Evolutionary conservation across 148 eudicot genomes (phyloP).

Genomic region (Vaccinium myrtillus): DNA sequence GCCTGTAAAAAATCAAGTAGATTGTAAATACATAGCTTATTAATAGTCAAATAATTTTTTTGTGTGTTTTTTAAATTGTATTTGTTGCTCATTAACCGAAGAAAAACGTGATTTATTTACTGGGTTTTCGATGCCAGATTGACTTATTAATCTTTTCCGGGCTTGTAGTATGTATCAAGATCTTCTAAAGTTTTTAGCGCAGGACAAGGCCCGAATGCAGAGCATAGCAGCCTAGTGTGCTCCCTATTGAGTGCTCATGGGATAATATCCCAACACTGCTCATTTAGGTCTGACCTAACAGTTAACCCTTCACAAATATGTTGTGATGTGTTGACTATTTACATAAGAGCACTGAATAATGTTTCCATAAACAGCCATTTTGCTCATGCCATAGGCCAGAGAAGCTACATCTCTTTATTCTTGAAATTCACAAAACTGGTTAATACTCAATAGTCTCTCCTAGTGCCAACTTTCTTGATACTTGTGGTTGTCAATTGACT

Average conservation of each 20-base stretch:
- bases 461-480: conserved; percentile 11
- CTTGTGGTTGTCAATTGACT: conserved; percentile 3
- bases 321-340: background rate
- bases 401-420: background rate
- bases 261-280: background rate
- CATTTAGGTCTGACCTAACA: background rate
- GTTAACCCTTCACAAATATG: background rate
- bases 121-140: too few species aligned
- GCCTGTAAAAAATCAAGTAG: too few species aligned
- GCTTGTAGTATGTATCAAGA: too few species aligned
- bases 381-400: background rate
- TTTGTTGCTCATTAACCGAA: too few species aligned
- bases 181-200: too few species aligned
- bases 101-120: too few species aligned
- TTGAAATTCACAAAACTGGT: conserved; percentile 4
- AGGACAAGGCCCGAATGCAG: too few species aligned
- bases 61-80: too few species aligned
- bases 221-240: too few species aligned
- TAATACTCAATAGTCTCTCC: background rate
- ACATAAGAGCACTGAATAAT: background rate
- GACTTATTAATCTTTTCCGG: too few species aligned
- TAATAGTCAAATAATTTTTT: too few species aligned
- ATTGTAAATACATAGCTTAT: too few species aligned
- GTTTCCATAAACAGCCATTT: background rate
- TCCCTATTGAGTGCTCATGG: background rate